Evolutionary conservation across 441 rosid species (phyloP), one percentile per base, ranked within the genome.

Genomic region (Adansonia rubrostipa): DNA sequence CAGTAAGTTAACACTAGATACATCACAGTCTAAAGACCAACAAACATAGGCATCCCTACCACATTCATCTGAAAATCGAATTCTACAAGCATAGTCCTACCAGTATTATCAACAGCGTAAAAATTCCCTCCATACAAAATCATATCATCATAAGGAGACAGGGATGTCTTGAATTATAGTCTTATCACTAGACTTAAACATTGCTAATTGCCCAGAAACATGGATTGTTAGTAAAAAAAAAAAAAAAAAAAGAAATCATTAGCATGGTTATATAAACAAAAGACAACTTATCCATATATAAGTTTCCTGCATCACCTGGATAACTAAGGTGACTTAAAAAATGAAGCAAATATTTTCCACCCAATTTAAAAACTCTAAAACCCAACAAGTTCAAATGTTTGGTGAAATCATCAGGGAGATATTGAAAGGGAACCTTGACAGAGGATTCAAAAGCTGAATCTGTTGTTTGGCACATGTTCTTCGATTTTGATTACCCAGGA

Each of bases 91-190:
- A 94, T 93, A 63, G 90, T 84, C 73, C 90, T 90, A 62, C 99
- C 98, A 0, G 81, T 86, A 74, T 84, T 79, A 74, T 96, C 98
- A 15, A 96, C 98, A 0, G 96, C 97, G 17, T 83, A 90, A 73
- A 94, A 90, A 14, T 80, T 74, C 58, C 89, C 96, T 71, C 84
- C 76, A 53, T 82, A 86, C 42, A 91, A 83, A 67, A 92, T 83
- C 53, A 94, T 96, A 80, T 96, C 98, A 79, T 94, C 99, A 15
- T 84, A 94, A 63, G 96, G 97, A 36, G 93, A 96, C 4, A 4
- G 89, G 87, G 97, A 92, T 93, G 62, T 93, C 93, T 9, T 81
- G 79, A 42, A 92, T 87, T 24, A 96, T 88, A 57, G 84, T 84
- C 75, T 88, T 83, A 42, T 88, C 85, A 67, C 87, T 89, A 78